Evolutionary conservation across 177 flowering plant genomes (phyloP), one percentile per base, ranked within the genome.

Genomic region (Tripterygium wilfordii): DNA sequence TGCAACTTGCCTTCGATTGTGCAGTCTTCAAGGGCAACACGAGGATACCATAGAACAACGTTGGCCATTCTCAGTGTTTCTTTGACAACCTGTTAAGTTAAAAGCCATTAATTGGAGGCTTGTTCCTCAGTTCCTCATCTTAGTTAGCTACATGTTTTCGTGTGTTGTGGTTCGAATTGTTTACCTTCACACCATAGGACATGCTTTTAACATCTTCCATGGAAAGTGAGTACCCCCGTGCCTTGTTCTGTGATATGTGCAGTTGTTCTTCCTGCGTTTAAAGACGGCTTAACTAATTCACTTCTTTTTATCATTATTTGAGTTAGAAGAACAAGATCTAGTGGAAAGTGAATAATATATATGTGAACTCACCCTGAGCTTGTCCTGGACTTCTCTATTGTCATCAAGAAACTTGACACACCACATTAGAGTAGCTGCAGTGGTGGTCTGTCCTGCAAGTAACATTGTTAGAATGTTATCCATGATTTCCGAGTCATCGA

Each of bases 401-500:
- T 67, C 75, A 63, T 62, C 59, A 26, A 69, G 63, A 52, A 64
- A 74, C 59, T 74, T 74, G 44, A 74, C 75, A 47, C 65, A 43
- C 78, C 78, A 74, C 70, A 67, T 67, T 57, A 74, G 69, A 6
- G 78, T 66, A 49, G 72, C 67, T 10, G 78, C 63, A 4, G 78
- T 64, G 41, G 75, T 66, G 43, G 57, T 58, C 24, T 74, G 78
- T 5, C 75, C 78, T 1, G 74, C 72, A 38, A 74, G 36, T 35
- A 74, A 52, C 56, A 70, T 12, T 15, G 72, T 70, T 42, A 74
- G 50, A 0, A 74, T 42, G 48, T 74, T 74, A 31, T 74, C 78
- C 65, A 60, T 55, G 16, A 74, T 63, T 56, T 74, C 72, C 15
- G 47, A 41, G 48, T 69, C 78, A 26, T 53, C 56, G 1, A 63